These are phyloP conservation scores for Talaromyces sp. DNA, from an alignment of 2,329 filamentous ascomycete genomes.

Conservation along the genomic window DNA sequence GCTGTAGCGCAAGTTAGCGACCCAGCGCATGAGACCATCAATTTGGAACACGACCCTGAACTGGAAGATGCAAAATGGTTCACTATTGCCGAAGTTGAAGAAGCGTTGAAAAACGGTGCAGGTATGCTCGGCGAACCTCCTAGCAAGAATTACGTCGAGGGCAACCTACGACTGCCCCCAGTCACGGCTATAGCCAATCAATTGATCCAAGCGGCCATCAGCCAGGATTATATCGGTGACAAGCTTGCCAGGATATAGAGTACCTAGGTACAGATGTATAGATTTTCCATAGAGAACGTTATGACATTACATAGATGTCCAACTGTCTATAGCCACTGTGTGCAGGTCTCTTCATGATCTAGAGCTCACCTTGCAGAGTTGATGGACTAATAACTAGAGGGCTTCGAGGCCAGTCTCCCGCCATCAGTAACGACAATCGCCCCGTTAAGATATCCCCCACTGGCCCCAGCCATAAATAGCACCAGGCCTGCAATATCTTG, in stretches of 20 bases:
- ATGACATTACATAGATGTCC: background rate
- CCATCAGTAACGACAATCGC: conserved; percentile 50
- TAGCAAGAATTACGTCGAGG: conserved; percentile 67
- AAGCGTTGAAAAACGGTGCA: conserved; percentile 66
- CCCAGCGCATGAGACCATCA: conserved; percentile 73
- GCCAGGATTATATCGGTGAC: conserved; percentile 61
- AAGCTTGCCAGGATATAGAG: conserved; percentile 51
- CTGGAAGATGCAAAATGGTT: conserved; percentile 90
- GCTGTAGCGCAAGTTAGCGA: conserved; percentile 78
- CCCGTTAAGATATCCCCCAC: conserved; percentile 54
- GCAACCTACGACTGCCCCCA: conserved; percentile 74
- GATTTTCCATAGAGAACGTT: background rate
- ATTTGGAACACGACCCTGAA: conserved; percentile 84
- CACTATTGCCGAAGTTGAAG: conserved; percentile 70
- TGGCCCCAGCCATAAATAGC: conserved; percentile 50
- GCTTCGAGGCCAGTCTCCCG: conserved; percentile 15
- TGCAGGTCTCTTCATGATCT: background rate
- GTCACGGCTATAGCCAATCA: conserved; percentile 89
- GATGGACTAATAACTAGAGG: conserved; percentile 14
- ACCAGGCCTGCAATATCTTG: conserved; percentile 51
- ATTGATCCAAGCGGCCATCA: conserved; percentile 72
- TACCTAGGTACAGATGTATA: background rate
- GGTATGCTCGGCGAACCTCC: conserved; percentile 64
- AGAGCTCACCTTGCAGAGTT: background rate
- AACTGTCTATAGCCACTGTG: background rate